These are phyloP conservation scores for Corymbia calophylla DNA, from an alignment of 441 rosid species.

Conservation along the genomic window DNA sequence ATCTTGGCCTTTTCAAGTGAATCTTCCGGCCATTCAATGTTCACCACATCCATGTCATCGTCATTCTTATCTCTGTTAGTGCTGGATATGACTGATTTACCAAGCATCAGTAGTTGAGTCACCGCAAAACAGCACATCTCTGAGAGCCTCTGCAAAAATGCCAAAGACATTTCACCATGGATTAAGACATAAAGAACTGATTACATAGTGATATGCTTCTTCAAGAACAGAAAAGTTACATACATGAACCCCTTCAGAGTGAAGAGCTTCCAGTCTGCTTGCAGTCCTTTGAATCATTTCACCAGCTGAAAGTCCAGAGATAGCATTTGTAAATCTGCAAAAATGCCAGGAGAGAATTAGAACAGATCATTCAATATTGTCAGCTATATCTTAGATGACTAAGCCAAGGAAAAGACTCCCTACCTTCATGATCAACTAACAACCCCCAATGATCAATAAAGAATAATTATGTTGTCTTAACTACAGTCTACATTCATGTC, in stretches of 20 bases:
- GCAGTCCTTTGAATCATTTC: slow-evolving; percentile 80
- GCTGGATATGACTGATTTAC: slow-evolving; percentile 66
- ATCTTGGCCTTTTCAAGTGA: slow-evolving; percentile 78
- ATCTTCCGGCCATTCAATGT: slow-evolving; percentile 89
- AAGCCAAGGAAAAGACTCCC: not conserved
- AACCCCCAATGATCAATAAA: not conserved
- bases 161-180: not conserved
- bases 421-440: not conserved
- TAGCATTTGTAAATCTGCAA: slow-evolving; percentile 75
- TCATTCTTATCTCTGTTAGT: slow-evolving; percentile 62
- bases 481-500: not conserved
- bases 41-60: slow-evolving; percentile 29
- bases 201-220: not conserved
- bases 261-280: slow-evolving; percentile 86
- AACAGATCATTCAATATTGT: not conserved
- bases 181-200: not conserved
- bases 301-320: slow-evolving; percentile 49
- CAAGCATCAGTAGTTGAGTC: slow-evolving; percentile 69
- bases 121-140: slow-evolving; percentile 94
- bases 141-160: slow-evolving; percentile 76
- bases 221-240: slow-evolving; percentile 20
- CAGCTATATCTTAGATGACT: not conserved
- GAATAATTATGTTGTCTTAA: not conserved
- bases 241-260: slow-evolving; percentile 98
- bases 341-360: slow-evolving; percentile 1